Evolutionary conservation across 2,329 filamentous ascomycete species (phyloP), one percentile per base, ranked within the genome.

Genomic region (Eutypella sp.): DNA sequence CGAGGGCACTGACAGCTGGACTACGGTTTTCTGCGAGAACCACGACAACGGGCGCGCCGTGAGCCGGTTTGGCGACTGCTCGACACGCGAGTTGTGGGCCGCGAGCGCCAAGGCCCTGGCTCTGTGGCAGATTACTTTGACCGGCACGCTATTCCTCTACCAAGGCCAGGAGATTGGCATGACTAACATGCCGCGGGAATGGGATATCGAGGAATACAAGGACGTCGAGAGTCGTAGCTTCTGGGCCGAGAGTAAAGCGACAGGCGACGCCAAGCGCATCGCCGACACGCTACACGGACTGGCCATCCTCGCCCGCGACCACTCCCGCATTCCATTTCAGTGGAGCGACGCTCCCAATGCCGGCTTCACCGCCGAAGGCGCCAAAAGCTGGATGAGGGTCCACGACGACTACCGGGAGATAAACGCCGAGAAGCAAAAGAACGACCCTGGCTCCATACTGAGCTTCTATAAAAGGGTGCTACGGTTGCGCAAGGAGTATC

Each of bases 341-440:
- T 89, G 85, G 85, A 73, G 76, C 42, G 69, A 64, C 1, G 67
- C 69, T 0, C 64, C 73, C 0, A 74, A 85, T 49, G 79, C 79
- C 0, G 84, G 85, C 0, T 88, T 89, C 61, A 76, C 79, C 0
- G 54, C 57, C 13, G 52, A 47, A 0, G 52, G 46, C 0, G 59
- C 58, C 1, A 72, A 71, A 51, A 81, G 84, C 0, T 88, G 84
- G 84, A 87, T 87, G 79, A 71, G 78, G 2, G 75, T 82, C 1
- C 81, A 86, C 53, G 78, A 84, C 18, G 69, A 75, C 24, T 82
- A 78, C 54, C 54, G 54, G 2, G 57, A 66, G 2, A 70, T 82
- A 57, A 88, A 87, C 47, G 81, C 75, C 2, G 70, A 68, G 0
- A 60, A 58, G 2, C 78, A 83, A 55, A 50, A 56, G 2, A 50